These are phyloP conservation scores for Podospora pseudoanserina DNA, from an alignment of 495 filamentous ascomycete genomes.

Conservation along the genomic window DNA sequence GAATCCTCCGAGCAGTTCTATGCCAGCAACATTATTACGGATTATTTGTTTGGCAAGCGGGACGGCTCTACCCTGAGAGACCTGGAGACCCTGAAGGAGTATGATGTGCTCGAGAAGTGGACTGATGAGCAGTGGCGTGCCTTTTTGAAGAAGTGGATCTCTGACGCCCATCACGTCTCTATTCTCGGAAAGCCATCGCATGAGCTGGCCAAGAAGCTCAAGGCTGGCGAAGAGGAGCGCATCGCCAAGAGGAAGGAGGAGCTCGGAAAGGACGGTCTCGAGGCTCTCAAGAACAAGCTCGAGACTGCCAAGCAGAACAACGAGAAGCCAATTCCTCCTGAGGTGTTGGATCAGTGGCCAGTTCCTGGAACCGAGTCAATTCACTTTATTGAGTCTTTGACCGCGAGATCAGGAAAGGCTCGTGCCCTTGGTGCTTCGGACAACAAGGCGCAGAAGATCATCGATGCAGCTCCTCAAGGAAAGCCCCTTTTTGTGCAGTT, in stretches of 20 bases:
- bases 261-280: conserved; percentile 53
- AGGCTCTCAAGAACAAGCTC: conserved; percentile 68
- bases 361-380: conserved; percentile 84
- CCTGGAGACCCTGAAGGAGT: conserved; percentile 64
- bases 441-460: conserved; percentile 68
- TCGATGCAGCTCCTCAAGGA: conserved; percentile 63
- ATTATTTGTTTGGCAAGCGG: conserved; percentile 84
- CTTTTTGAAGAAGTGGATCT: conserved; percentile 79
- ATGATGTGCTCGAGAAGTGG: conserved; percentile 76
- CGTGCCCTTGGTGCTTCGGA: conserved; percentile 59
- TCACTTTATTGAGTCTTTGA: conserved; percentile 86
- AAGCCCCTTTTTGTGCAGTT: conserved; percentile 92
- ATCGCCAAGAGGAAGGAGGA: conserved; percentile 52
- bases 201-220: conserved; percentile 65
- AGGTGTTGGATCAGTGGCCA: conserved; percentile 70
- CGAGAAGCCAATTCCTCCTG: conserved; percentile 72
- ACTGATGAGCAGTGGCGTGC: conserved; percentile 74
- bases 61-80: conserved; percentile 76
- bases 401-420: conserved; percentile 80
- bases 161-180: conserved; percentile 79
- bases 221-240: conserved; percentile 63
- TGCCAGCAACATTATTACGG: conserved; percentile 75
- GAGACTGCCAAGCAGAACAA: conserved; percentile 77
- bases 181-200: conserved; percentile 81
- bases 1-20: conserved; percentile 74